These are phyloP conservation scores for Apophysomyces trapeziformis DNA, from an alignment of 371 early-diverging fungal species.

Conservation along the genomic window DNA sequence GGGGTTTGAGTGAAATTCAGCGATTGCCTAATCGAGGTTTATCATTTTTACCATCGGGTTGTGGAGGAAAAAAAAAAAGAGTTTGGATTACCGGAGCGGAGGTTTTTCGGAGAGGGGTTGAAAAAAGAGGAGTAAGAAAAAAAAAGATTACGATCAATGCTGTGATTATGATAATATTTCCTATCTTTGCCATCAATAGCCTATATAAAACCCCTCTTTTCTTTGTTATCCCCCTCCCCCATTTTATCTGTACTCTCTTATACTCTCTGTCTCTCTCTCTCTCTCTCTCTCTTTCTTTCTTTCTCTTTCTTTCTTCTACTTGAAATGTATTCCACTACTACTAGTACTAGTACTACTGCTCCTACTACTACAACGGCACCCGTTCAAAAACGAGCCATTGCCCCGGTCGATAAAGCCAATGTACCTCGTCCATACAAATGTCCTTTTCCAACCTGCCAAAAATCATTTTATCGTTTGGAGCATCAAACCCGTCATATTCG, in stretches of 20 bases:
- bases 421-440: slow-evolving; percentile 69
- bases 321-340: slow-evolving; percentile 19
- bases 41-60: slow-evolving; percentile 8
- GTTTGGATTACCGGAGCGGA: slow-evolving; percentile 6
- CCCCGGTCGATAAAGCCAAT: slow-evolving; percentile 41
- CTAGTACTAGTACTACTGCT: too few species aligned
- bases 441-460: slow-evolving; percentile 60
- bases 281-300: slow-evolving; percentile 12
- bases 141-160: not conserved
- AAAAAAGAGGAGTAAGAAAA: not conserved
- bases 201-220: slow-evolving; percentile 9
- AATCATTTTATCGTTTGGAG: slow-evolving; percentile 74
- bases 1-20: not conserved
- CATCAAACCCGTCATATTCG: slow-evolving; percentile 88
- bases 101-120: slow-evolving; percentile 1
- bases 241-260: slow-evolving; percentile 5
- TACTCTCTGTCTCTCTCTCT: slow-evolving; percentile 12
- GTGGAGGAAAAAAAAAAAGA: not conserved
- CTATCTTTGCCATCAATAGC: not conserved
- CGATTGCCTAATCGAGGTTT: slow-evolving; percentile 17
- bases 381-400: slow-evolving; percentile 31
- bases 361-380: slow-evolving; percentile 9
- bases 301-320: slow-evolving; percentile 5
- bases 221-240: slow-evolving; percentile 4
- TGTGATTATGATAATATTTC: not conserved